phyloP scores from a whole-genome alignment of 495 filamentous ascomycete species.

The Trichodelitschia bisporula region DNA sequence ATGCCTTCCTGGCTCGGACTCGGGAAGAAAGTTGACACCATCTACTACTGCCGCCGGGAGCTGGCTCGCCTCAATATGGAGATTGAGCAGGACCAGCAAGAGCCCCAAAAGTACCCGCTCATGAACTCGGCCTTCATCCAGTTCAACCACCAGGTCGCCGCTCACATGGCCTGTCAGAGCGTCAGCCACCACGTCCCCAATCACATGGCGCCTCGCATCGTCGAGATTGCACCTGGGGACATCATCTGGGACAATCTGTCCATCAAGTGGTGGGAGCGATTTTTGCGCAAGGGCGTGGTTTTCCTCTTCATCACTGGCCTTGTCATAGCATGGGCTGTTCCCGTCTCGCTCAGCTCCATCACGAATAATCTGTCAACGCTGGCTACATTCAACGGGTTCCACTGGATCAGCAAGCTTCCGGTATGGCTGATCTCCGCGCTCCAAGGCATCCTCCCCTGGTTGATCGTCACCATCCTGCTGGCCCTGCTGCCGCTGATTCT shows the following conservation, averaged over 20 bases:
- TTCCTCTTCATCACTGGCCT: conserved; percentile 40
- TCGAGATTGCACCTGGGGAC: conserved; percentile 83
- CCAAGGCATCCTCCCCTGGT: conserved; percentile 66
- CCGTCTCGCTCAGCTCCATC: conserved; percentile 47
- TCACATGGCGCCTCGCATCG: conserved; percentile 77
- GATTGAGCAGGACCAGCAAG: conserved; percentile 74
- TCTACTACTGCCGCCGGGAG: conserved; percentile 74
- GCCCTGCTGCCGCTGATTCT: conserved; percentile 59
- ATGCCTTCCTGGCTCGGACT: conserved; percentile 33
- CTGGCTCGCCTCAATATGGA: conserved; percentile 75
- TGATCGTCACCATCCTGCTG: conserved; percentile 57
- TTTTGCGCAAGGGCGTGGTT: conserved; percentile 45
- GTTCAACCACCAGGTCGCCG: conserved; percentile 93
- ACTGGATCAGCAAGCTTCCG: conserved; percentile 41
- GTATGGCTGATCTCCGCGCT: conserved; percentile 41
- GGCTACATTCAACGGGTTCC: too few species aligned
- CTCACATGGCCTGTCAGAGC: conserved; percentile 92
- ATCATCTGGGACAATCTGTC: conserved; percentile 98
- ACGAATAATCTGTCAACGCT: conserved; percentile 50
- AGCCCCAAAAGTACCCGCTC: conserved; percentile 67
- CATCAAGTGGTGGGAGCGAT: conserved; percentile 83
- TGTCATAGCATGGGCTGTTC: conserved; percentile 76
- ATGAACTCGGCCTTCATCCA: conserved; percentile 99
- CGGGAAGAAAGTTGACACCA: conserved; percentile 83
- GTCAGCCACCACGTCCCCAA: conserved; percentile 80